These are phyloP conservation scores for Phaffia australis DNA, from an alignment of 768 basidiomycete species.

Conservation along the genomic window DNA sequence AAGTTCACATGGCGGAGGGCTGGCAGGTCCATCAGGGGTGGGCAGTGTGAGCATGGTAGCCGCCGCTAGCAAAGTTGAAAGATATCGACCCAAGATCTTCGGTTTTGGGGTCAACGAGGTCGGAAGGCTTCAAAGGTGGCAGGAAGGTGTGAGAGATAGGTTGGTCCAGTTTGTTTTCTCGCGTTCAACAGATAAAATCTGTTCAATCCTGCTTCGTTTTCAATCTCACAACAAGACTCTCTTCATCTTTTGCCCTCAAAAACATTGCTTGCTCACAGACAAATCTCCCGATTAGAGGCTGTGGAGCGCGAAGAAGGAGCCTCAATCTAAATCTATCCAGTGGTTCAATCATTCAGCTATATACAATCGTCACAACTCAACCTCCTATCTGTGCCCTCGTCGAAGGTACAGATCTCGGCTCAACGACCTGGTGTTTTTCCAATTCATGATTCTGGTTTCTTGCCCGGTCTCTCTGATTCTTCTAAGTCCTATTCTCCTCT, in stretches of 20 bases:
- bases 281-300: constrained; percentile 42
- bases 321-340: not conserved
- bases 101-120: constrained; percentile 93
- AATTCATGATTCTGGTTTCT: too few species aligned
- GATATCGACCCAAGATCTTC: constrained; percentile 87
- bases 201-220: constrained; percentile 23
- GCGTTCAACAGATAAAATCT: constrained; percentile 14
- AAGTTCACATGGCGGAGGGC: constrained; percentile 35
- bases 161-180: constrained; percentile 38
- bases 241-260: not conserved
- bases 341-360: too few species aligned
- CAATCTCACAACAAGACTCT: constrained; percentile 9
- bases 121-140: constrained; percentile 89
- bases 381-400: too few species aligned
- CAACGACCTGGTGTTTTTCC: too few species aligned
- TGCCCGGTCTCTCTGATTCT: too few species aligned
- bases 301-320: constrained; percentile 35
- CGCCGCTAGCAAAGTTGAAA: constrained; percentile 77
- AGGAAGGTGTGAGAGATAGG: constrained; percentile 83
- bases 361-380: too few species aligned
- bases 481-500: too few species aligned
- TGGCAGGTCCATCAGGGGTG: constrained; percentile 43
- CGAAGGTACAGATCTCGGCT: too few species aligned
- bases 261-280: constrained; percentile 34
- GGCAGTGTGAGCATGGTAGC: constrained; percentile 67